Evolutionary conservation across 352 stramenopile genomes (phyloP), one percentile per base, ranked within the genome.

Genomic region (Aphanomyces euteiches): DNA sequence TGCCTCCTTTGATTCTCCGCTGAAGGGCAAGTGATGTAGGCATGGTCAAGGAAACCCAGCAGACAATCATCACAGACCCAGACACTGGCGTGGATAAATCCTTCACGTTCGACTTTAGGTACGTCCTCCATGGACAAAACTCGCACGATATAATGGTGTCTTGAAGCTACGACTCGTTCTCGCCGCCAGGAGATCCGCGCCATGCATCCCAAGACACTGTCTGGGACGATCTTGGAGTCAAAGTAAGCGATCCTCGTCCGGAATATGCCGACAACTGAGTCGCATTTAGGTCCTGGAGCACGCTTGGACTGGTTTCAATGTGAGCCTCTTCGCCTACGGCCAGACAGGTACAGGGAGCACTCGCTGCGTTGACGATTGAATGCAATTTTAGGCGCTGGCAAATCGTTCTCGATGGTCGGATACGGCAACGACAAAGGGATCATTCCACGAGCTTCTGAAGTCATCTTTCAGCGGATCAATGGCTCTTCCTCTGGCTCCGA

Each of bases 31-130:
- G 7, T 13, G 15, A 19, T 4, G 28, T 15, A 92, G 85, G 85
- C 5, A 92, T 94, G 84, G 71, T 90, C 40, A 90, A 83, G 48
- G 82, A 92, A 34, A 87, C 79, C 2, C 84, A 91, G 66, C 83
- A 92, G 47, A 94, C 87, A 5, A 87, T 92, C 71, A 93, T 94
- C 75, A 92, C 81, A 0, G 84, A 94, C 64, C 87, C 85, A 0
- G 84, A 94, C 50, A 90, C 81, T 36, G 85, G 81, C 64, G 41
- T 73, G 2, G 85, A 94, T 39, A 93, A 93, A 64, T 75, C 72
- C 0, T 96, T 94, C 60, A 96, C 89, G 4, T 96, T 95, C 73
- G 89, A 96, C 56, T 96, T 90, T 78, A 93, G 83, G 82, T 88
- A 38, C 7, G 8, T 12, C 28, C 28, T 28, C 28, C 28, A 28